Evolutionary conservation across 176 grass and related monocot genomes (phyloP), one percentile per base, ranked within the genome.

Genomic region (Raddia guianensis): DNA sequence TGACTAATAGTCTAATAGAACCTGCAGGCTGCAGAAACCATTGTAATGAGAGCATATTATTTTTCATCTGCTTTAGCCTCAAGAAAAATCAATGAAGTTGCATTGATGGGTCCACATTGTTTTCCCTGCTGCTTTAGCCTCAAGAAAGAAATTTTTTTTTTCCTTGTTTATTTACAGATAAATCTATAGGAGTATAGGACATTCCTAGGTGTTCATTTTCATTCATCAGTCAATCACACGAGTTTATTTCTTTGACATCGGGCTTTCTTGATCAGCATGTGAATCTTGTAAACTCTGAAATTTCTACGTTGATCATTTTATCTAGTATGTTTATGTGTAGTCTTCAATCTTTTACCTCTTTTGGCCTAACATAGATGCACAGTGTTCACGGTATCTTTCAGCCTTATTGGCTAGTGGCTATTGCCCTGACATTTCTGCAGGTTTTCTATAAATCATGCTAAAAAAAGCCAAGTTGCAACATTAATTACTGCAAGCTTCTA

Each of bases 351-450:
- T 79, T 64, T 57, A 66, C 9, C 12, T 78, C 67, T 73, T 67
- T 59, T 32, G 59, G 34, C 59, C 34, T 66, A 56, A 54, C 48
- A 49, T 71, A 44, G 50, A 6, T 77, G 66, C 2, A 60, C 51
- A 72, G 13, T 65, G 18, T 72, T 69, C 11, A 89, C 50, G 19
- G 20, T 82, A 81, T 86, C 44, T 65, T 82, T 14, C 4, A 72
- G 33, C 20, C n/a, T 47, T 72, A 44, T 79, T 74, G 45, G 8
- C n/a, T 72, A 44, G 78, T 74, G 45, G 8, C n/a, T 72, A 32
- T 73, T 74, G 46, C 71, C 15, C 72, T 82, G 69, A 72, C 72
- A 51, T 50, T 44, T 42, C 32, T 60, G 66, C 43, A 47, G 55
- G 16, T 73, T 85, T 35, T 65, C 61, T 59, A 40, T 47, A 44